Evolutionary conservation across 2,329 filamentous ascomycete genomes (phyloP).

Genomic region (Fusarium illudens): DNA sequence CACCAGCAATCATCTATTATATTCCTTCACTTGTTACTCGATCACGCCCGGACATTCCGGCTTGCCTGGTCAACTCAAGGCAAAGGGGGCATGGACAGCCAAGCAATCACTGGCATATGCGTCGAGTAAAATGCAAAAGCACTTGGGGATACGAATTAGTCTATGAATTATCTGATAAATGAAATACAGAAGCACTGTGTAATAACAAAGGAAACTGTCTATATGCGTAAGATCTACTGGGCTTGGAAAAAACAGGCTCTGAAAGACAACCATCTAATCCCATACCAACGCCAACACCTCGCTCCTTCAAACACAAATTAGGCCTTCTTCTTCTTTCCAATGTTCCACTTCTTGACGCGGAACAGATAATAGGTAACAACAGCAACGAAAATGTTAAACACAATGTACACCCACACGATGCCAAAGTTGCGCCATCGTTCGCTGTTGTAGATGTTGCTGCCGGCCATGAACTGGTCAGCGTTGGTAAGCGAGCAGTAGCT

Average conservation of each 20-base stretch:
- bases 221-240: neutral
- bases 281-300: neutral
- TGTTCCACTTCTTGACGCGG: constrained; percentile 32
- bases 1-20: no score
- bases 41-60: no score
- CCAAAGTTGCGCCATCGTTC: constrained; percentile 33
- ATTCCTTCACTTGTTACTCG: no score
- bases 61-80: no score
- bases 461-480: constrained; percentile 29
- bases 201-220: neutral
- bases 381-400: constrained; percentile 26
- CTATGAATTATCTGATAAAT: neutral
- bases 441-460: constrained; percentile 22
- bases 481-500: constrained; percentile 22
- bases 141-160: neutral
- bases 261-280: neutral
- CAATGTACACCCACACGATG: constrained; percentile 27
- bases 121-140: neutral
- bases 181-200: neutral
- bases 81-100: no score
- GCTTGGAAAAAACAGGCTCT: neutral
- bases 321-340: constrained; percentile 30
- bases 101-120: no score
- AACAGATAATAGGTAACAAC: constrained; percentile 30
- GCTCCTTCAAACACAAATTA: neutral